A percentile compares a stretch with the other conserved stretches of the same genome.
Evolutionary conservation across 164 flowering plant genomes (phyloP).

Genomic region (Berberis thunbergii): DNA sequence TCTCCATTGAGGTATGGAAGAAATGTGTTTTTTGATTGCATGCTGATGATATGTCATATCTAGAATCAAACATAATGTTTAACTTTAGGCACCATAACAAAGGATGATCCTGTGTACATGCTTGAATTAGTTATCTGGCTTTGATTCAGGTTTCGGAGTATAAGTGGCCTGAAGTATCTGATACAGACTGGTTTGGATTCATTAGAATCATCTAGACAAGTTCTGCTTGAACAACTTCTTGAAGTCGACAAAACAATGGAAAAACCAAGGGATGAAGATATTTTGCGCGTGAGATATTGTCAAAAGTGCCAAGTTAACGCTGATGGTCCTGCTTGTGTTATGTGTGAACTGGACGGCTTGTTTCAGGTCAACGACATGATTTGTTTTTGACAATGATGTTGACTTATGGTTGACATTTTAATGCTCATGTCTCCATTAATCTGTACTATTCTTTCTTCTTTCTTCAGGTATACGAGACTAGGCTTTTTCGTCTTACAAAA

Average conservation of each 20-base stretch:
- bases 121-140: constrained; percentile 2
- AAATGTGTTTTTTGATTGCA: no score
- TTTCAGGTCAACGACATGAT: constrained; percentile 53
- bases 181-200: constrained; percentile 69
- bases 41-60: no score
- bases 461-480: constrained; percentile 67
- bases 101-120: no score
- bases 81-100: no score
- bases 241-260: constrained; percentile 84
- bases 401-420: not conserved
- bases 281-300: constrained; percentile 67
- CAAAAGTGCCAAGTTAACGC: constrained; percentile 47
- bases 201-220: constrained; percentile 58
- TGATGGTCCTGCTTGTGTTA: constrained; percentile 64
- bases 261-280: constrained; percentile 73
- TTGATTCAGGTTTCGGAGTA: constrained; percentile 54
- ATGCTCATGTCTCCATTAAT: not conserved
- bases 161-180: constrained; percentile 55
- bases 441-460: constrained; percentile 1
- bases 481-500: constrained; percentile 68
- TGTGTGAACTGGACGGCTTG: constrained; percentile 73
- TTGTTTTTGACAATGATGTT: constrained; percentile 3
- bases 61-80: no score
- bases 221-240: constrained; percentile 49
- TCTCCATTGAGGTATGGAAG: no score